phyloP scores from a whole-genome alignment of 164 flowering plant species.

The Euptelea pleiosperma region DNA sequence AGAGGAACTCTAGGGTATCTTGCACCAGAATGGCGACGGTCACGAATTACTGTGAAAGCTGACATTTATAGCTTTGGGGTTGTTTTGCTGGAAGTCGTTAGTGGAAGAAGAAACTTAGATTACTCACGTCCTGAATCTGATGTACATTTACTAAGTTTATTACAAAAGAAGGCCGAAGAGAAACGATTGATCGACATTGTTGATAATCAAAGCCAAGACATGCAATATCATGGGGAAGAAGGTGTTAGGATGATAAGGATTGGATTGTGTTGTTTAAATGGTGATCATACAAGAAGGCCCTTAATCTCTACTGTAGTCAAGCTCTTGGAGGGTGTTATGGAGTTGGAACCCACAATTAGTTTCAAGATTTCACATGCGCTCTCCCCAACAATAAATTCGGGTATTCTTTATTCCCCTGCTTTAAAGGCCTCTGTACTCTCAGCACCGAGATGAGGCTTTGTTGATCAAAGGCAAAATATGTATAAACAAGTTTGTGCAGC shows the following conservation, averaged over 20 bases:
- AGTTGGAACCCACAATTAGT: slow-evolving; percentile 7
- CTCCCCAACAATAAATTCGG: background rate
- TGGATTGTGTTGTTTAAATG: slow-evolving; percentile 20
- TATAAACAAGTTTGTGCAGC: too few relatives aligned
- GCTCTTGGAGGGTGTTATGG: slow-evolving; percentile 18
- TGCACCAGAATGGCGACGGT: too few relatives aligned
- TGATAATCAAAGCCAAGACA: background rate
- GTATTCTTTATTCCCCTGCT: background rate
- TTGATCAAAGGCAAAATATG: too few relatives aligned
- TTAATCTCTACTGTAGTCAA: slow-evolving; percentile 18
- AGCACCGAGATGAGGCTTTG: slow-evolving; percentile 9
- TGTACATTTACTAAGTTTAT: slow-evolving; percentile 1
- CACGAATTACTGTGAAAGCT: slow-evolving; percentile 16
- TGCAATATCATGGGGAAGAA: slow-evolving; percentile 11
- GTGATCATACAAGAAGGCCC: slow-evolving; percentile 13
- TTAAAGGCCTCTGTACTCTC: slow-evolving; percentile 5
- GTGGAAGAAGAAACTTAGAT: slow-evolving; percentile 21
- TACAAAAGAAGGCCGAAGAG: slow-evolving; percentile 12
- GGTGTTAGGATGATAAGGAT: slow-evolving; percentile 13
- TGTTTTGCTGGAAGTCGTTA: slow-evolving; percentile 17
- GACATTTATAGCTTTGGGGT: slow-evolving; percentile 29
- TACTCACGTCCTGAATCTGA: slow-evolving; percentile 5
- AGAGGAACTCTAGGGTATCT: too few relatives aligned
- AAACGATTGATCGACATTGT: slow-evolving; percentile 4
- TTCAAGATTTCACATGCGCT: too few relatives aligned